Conservation (phyloP, 2,329 filamentous ascomycete genomes). For the Penicillium sp. region DNA sequence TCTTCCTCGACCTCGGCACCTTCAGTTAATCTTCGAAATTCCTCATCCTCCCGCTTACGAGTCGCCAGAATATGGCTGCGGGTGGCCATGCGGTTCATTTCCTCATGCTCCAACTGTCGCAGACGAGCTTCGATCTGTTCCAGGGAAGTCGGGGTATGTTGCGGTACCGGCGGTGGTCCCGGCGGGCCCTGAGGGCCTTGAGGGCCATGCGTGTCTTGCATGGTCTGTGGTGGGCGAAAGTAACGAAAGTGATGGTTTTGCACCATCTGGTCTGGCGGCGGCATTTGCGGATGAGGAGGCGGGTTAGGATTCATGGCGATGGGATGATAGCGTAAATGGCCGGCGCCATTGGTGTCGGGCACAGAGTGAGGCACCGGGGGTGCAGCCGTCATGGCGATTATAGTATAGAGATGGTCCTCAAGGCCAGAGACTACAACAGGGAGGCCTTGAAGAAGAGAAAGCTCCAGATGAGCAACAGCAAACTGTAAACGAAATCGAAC, state of each 20-base stretch:
- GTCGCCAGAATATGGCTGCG: slow-evolving; percentile 42
- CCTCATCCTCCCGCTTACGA: slow-evolving; percentile 46
- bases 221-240: slow-evolving; percentile 31
- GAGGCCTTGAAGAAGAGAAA: not conserved
- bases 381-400: slow-evolving; percentile 40
- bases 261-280: slow-evolving; percentile 37
- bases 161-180: slow-evolving; percentile 29
- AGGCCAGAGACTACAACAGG: not conserved
- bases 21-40: slow-evolving; percentile 45
- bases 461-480: not conserved
- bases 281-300: slow-evolving; percentile 35
- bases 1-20: slow-evolving; percentile 46
- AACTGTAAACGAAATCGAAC: not conserved
- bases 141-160: slow-evolving; percentile 31
- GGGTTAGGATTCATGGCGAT: slow-evolving; percentile 47
- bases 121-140: slow-evolving; percentile 45
- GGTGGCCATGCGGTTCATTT: slow-evolving; percentile 42
- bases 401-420: not conserved
- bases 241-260: slow-evolving; percentile 39
- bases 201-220: slow-evolving; percentile 30
- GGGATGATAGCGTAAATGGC: slow-evolving; percentile 43
- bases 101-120: slow-evolving; percentile 46
- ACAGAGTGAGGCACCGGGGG: slow-evolving; percentile 39
- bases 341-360: slow-evolving; percentile 34
- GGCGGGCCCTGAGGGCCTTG: slow-evolving; percentile 12